These are phyloP conservation scores for Saccharomycopsis synnaedendra DNA, from an alignment of 805 yeast genomes.

Conservation along the genomic window DNA sequence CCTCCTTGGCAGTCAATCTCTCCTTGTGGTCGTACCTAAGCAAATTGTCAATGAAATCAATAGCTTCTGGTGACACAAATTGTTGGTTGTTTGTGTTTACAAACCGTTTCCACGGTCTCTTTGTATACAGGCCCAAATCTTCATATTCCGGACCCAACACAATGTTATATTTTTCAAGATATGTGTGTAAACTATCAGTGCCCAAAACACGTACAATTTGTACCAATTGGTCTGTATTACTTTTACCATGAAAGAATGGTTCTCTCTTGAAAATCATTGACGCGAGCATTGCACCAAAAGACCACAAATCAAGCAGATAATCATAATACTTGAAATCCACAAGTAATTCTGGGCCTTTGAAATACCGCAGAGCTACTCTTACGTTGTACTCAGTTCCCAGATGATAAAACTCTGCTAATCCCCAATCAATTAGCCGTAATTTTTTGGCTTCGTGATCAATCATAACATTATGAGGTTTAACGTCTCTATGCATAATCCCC, in stretches of 20 bases:
- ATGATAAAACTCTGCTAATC: conserved; percentile 87
- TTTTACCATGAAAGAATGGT: conserved; percentile 86
- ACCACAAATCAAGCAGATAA: conserved; percentile 84
- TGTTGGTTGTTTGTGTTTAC: conserved; percentile 41
- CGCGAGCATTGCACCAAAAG: conserved; percentile 85
- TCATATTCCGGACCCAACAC: conserved; percentile 70
- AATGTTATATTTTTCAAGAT: conserved; percentile 59
- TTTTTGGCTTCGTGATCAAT: conserved; percentile 59
- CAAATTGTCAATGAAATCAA: conserved; percentile 64
- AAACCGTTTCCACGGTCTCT: conserved; percentile 58
- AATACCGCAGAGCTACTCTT: conserved; percentile 84
- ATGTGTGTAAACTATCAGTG: conserved; percentile 59
- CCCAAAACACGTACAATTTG: conserved; percentile 85
- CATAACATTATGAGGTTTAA: conserved; percentile 90
- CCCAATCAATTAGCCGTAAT: conserved; percentile 86
- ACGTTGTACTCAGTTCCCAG: conserved; percentile 84
- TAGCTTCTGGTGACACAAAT: conserved; percentile 40
- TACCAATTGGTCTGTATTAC: conserved; percentile 85
- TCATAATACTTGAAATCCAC: conserved; percentile 78
- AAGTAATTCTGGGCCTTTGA: conserved; percentile 84
- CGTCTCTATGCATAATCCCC: conserved; percentile 94
- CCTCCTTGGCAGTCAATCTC: conserved; percentile 80
- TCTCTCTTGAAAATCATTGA: conserved; percentile 81
- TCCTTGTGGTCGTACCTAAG: conserved; percentile 80
- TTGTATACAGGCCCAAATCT: conserved; percentile 51